Evolutionary conservation across 1,284 basidiomycete genomes (phyloP), one percentile per base, ranked within the genome.

Genomic region (Lentinula novae-zelandiae): DNA sequence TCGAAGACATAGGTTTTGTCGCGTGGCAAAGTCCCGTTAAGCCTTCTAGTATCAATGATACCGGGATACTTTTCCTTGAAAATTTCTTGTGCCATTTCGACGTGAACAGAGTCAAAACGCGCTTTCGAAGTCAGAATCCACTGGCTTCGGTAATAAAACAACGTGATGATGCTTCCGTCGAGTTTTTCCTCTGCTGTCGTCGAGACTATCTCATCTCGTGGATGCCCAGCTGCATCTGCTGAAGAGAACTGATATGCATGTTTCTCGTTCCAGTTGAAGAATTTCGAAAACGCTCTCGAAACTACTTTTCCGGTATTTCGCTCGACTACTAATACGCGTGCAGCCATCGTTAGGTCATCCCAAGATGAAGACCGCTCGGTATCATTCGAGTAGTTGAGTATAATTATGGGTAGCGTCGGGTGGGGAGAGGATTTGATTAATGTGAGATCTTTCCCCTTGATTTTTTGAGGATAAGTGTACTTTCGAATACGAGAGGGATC

Each of bases 1-100:
- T 64, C 60, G 39, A 64, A 64, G 38, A 64, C 57, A 39, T 64
- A 64, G 20, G 63, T 53, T 54, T 60, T 62, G 9, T 62, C 60
- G 1, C 12, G 15, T n/a, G 52, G 20, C 17, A 39, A 27, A n/a
- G 17, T 42, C 13, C 36, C 36, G 12, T 38, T 12, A 3, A 12
- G 7, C 36, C 36, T 38, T 38, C 36, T 38, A 9, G 36, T 38
- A 12, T 49, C 15, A 22, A 33, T 62, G 12, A 53, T 51, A 15
- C 34, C 42, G 1, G 60, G 57, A 39, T 64, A 62, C 39, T 58
- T 53, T 38, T 64, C 49, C 9, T 57, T 7, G 2, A 64, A 48
- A 13, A 64, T 40, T 27, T 64, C 60, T 42, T 57, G n/a, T 10
- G 60, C 61, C 53, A 56, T 56, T 31, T 60, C 39, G 5, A 64